Percentiles rank a stretch among this genome's conserved stretches.
Evolutionary conservation across 2,329 filamentous ascomycete species (phyloP).

Genomic region (Phyllachora maydis): DNA sequence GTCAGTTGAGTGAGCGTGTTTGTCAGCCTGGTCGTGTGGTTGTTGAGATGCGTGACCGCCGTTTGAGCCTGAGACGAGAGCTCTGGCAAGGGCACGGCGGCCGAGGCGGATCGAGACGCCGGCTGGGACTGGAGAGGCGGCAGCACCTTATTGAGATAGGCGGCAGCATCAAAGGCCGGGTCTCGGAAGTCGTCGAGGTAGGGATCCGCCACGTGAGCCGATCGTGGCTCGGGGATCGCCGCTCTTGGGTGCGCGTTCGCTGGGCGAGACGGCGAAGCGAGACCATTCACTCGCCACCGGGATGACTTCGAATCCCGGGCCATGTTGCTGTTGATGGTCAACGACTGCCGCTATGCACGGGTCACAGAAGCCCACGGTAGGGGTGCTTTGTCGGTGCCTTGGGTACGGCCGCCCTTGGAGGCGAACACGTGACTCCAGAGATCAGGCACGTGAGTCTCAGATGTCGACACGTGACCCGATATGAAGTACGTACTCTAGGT

Average conservation of each 20-base stretch:
- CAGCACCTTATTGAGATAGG: constrained; percentile 65
- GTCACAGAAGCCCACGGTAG: too few species aligned
- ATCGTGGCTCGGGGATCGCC: too few species aligned
- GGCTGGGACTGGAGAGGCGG: constrained; percentile 36
- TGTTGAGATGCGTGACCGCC: constrained; percentile 71
- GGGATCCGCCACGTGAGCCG: constrained; percentile 47
- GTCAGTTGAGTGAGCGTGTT: constrained; percentile 71
- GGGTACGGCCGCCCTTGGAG: too few species aligned
- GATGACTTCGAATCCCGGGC: constrained; percentile 17
- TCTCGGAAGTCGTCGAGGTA: constrained; percentile 57
- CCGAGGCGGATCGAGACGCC: constrained; percentile 6
- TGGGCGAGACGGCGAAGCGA: too few species aligned
- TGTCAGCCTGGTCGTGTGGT: constrained; percentile 69
- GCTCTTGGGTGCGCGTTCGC: too few species aligned
- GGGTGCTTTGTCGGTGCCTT: too few species aligned
- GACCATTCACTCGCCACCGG: constrained; percentile 27
- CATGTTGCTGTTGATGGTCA: constrained; percentile 10
- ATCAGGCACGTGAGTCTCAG: too few species aligned
- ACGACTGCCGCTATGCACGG: too few species aligned
- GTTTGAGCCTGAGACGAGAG: constrained; percentile 65
- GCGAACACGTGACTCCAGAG: too few species aligned
- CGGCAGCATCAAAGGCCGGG: constrained; percentile 60
- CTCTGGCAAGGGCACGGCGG: constrained; percentile 42
- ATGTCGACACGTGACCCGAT: too few species aligned
- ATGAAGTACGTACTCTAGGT: too few species aligned